Conservation (phyloP, 2,329 filamentous ascomycete genomes). For the Chaetomium strumarium region DNA sequence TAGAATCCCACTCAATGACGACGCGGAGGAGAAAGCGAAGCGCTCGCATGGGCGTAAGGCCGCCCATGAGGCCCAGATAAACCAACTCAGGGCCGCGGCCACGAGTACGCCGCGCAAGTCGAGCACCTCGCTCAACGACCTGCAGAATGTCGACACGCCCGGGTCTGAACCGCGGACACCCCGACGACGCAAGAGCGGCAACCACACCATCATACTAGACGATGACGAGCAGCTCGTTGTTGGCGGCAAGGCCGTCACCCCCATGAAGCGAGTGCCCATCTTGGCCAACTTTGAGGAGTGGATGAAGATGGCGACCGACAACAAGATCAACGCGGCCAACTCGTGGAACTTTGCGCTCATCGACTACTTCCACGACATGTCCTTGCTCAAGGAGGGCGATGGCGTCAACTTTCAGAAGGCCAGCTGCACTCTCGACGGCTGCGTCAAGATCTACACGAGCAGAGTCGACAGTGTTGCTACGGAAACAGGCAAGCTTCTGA, state of each 20-base stretch:
- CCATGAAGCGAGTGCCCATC: conserved; percentile 92
- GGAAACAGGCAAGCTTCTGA: conserved; percentile 90
- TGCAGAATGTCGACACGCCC: conserved; percentile 49
- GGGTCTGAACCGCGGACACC: conserved; percentile 53
- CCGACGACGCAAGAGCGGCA: conserved; percentile 33
- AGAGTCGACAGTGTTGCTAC: conserved; percentile 97
- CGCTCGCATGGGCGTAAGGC: conserved; percentile 83
- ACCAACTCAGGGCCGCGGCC: conserved; percentile 78
- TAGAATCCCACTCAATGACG: conserved; percentile 94
- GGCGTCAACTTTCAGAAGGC: conserved; percentile 98
- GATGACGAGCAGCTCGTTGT: conserved; percentile 58
- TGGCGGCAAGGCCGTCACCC: conserved; percentile 73
- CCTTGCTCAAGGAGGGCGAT: conserved; percentile 88
- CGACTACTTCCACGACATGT: conserved; percentile 99
- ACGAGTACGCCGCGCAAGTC: conserved; percentile 63
- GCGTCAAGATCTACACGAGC: conserved; percentile 98
- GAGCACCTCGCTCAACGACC: conserved; percentile 52
- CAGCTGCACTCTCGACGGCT: conserved; percentile 93
- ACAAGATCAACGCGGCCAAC: conserved; percentile 96
- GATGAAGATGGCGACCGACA: conserved; percentile 99
- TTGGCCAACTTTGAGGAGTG: conserved; percentile 98
- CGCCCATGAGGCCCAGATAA: conserved; percentile 83
- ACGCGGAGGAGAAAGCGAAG: conserved; percentile 83
- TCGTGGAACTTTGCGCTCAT: conserved; percentile 99
- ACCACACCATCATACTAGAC: conserved; percentile 31